Evolutionary conservation across 2,329 filamentous ascomycete species (phyloP).

Genomic region (Monosporascus sp.): DNA sequence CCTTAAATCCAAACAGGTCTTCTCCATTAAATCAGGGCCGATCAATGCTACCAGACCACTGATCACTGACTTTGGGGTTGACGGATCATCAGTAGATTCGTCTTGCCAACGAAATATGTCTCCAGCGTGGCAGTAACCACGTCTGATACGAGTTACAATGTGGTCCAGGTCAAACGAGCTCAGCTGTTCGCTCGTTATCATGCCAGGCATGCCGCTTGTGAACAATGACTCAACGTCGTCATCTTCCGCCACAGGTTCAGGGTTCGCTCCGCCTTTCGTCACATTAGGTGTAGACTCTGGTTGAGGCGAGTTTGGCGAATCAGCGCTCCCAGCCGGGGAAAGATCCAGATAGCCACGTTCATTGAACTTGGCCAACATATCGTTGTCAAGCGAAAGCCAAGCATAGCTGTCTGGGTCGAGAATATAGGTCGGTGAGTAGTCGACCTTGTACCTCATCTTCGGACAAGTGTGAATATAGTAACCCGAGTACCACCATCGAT

Average conservation of each 20-base stretch:
- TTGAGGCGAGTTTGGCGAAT: neutral
- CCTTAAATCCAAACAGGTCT: slow-evolving; percentile 55
- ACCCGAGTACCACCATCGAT: slow-evolving; percentile 73
- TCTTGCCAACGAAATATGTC: slow-evolving; percentile 52
- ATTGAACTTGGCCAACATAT: slow-evolving; percentile 47
- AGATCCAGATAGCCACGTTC: slow-evolving; percentile 52
- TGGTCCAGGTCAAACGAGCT: slow-evolving; percentile 51
- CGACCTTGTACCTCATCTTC: slow-evolving; percentile 83
- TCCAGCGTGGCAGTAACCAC: slow-evolving; percentile 16
- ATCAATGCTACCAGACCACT: slow-evolving; percentile 64
- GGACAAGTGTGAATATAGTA: slow-evolving; percentile 77
- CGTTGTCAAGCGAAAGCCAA: slow-evolving; percentile 57
- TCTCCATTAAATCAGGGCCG: slow-evolving; percentile 53
- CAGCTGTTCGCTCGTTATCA: slow-evolving; percentile 52
- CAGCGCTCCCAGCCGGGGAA: slow-evolving; percentile 17
- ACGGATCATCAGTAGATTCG: slow-evolving; percentile 43
- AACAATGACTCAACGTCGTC: slow-evolving; percentile 42
- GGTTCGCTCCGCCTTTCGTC: slow-evolving; percentile 5
- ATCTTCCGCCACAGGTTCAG: slow-evolving; percentile 4
- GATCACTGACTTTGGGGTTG: slow-evolving; percentile 55
- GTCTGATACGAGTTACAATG: slow-evolving; percentile 48
- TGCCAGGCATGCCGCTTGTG: slow-evolving; percentile 60
- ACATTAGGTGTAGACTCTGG: slow-evolving; percentile 1
- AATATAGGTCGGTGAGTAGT: slow-evolving; percentile 70
- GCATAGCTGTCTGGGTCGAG: slow-evolving; percentile 62